phyloP scores from a whole-genome alignment of 2,329 filamentous ascomycete species.

The Alternaria panax region DNA sequence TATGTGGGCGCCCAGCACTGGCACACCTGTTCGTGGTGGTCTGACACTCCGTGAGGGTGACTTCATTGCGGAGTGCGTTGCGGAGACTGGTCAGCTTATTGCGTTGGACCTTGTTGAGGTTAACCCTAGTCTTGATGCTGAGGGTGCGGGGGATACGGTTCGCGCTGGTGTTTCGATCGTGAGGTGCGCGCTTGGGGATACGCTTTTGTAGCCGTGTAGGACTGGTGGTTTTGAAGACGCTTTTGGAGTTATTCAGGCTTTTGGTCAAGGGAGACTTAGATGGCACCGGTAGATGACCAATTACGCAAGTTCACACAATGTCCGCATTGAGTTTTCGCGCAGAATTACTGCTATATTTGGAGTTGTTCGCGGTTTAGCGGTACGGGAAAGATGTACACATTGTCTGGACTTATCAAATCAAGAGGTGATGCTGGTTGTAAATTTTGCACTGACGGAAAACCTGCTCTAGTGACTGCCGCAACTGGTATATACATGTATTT shows the following conservation, averaged over 20 bases:
- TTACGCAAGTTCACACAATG: neutral
- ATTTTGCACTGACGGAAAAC: too few relatives aligned
- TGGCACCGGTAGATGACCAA: neutral
- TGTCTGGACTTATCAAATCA: too few relatives aligned
- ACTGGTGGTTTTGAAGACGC: neutral
- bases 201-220: conserved; percentile 80
- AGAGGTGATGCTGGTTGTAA: too few relatives aligned
- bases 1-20: conserved; percentile 94
- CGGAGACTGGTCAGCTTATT: conserved; percentile 63
- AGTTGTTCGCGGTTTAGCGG: too few relatives aligned
- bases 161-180: conserved; percentile 90
- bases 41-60: conserved; percentile 94
- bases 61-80: conserved; percentile 82
- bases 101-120: conserved; percentile 66
- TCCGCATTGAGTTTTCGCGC: too few relatives aligned
- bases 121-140: conserved; percentile 57
- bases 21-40: conserved; percentile 91
- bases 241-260: neutral
- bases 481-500: too few relatives aligned
- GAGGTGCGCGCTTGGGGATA: conserved; percentile 90
- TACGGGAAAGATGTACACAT: too few relatives aligned
- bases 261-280: neutral
- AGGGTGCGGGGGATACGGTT: conserved; percentile 84
- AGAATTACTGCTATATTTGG: too few relatives aligned
- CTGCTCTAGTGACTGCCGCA: too few relatives aligned